Conservation (phyloP, 169 alveolate genomes). For the Cyclospora cayetanensis region DNA sequence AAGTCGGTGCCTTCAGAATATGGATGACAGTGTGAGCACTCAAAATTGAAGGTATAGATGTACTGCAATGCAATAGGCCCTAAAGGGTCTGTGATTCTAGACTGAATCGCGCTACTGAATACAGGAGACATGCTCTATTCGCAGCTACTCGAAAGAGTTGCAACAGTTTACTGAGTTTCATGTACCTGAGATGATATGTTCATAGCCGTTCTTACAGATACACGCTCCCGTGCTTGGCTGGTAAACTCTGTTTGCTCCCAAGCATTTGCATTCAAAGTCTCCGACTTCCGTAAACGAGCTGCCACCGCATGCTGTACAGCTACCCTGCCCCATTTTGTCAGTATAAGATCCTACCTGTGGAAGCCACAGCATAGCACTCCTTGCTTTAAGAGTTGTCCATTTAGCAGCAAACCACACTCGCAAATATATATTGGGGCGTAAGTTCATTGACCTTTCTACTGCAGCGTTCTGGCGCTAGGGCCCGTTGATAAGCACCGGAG, state of each 20-base stretch:
- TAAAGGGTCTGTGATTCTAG: no score
- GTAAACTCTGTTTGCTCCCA: slow-evolving; percentile 54
- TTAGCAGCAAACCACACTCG: no score
- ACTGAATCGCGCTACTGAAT: no score
- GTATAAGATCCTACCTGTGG: slow-evolving; percentile 24
- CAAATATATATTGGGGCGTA: no score
- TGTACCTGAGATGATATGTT: neutral
- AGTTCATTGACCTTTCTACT: no score
- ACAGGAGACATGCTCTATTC: no score
- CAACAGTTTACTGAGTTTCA: neutral
- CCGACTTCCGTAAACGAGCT: slow-evolving; percentile 45
- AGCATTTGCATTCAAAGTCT: slow-evolving; percentile 1
- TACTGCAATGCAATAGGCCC: no score
- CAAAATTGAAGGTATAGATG: no score
- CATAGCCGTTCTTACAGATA: slow-evolving; percentile 29
- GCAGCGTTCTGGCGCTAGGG: no score
- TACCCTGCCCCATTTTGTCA: neutral
- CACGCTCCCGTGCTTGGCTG: slow-evolving; percentile 25
- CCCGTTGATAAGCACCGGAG: neutral
- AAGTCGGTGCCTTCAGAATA: slow-evolving; percentile 18
- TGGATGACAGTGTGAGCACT: neutral
- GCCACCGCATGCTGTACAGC: slow-evolving; percentile 45
- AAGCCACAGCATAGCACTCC: neutral
- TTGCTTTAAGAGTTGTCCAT: no score
- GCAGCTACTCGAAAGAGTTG: no score